Conservation (phyloP, 148 eudicot genomes). For the Persicaria tinctoria region DNA sequence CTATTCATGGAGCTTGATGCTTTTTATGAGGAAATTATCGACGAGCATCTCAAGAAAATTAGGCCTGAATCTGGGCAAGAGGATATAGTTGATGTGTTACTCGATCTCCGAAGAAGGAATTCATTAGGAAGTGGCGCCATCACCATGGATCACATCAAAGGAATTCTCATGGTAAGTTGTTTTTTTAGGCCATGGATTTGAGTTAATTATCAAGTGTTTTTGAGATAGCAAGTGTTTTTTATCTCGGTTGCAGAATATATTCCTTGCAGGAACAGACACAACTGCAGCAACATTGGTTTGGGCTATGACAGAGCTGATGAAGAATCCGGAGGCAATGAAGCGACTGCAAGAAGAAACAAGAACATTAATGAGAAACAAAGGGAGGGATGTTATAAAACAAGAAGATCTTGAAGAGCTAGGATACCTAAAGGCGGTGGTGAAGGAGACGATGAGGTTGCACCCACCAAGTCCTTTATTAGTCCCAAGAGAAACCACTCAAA, state of each 20-base stretch:
- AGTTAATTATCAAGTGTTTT: no score
- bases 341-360: constrained; percentile 25
- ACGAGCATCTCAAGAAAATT: constrained; percentile 17
- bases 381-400: constrained; percentile 17
- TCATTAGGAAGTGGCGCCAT: neutral
- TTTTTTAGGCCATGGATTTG: no score
- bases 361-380: neutral
- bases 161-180: constrained; percentile 24
- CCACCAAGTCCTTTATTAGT: constrained; percentile 30
- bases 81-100: constrained; percentile 24
- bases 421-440: constrained; percentile 30
- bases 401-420: constrained; percentile 15
- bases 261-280: constrained; percentile 34
- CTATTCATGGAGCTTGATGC: constrained; percentile 13
- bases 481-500: constrained; percentile 22
- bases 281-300: constrained; percentile 21
- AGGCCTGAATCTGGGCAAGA: constrained; percentile 6
- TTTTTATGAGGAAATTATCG: constrained; percentile 23
- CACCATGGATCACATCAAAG: constrained; percentile 28
- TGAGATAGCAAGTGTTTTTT: no score
- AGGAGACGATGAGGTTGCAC: constrained; percentile 32
- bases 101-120: constrained; percentile 8
- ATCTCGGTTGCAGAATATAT: constrained; percentile 1
- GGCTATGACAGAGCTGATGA: constrained; percentile 34
- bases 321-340: constrained; percentile 20